These are phyloP conservation scores for Cercospora canescens DNA, from an alignment of 2,329 filamentous ascomycete genomes.

Conservation along the genomic window DNA sequence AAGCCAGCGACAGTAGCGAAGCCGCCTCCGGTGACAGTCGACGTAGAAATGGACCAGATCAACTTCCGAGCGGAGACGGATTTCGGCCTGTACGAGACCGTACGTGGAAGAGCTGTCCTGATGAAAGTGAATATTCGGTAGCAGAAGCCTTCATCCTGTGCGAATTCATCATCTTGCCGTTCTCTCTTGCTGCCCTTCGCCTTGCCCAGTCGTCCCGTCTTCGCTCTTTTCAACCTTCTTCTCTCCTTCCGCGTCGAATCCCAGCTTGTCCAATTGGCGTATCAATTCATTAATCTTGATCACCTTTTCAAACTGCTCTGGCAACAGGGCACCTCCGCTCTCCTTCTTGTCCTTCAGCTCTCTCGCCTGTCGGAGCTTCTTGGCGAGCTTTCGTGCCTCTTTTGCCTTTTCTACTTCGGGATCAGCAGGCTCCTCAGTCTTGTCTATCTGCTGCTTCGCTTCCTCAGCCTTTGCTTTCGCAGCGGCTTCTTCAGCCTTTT, in stretches of 20 bases:
- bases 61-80: conserved; percentile 45
- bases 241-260: conserved; percentile 79
- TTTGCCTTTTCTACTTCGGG: conserved; percentile 82
- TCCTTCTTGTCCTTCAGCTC: conserved; percentile 92
- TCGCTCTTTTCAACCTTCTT: conserved; percentile 35
- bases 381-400: conserved; percentile 85
- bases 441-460: conserved; percentile 25
- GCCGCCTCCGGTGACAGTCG: conserved; percentile 24
- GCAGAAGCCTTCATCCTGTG: not conserved
- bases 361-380: conserved; percentile 91
- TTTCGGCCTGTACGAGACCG: conserved; percentile 48
- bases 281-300: conserved; percentile 96
- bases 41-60: conserved; percentile 41
- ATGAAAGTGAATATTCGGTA: conserved; percentile 28
- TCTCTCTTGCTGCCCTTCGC: not conserved
- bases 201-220: not conserved
- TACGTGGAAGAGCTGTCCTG: conserved; percentile 28
- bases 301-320: conserved; percentile 95
- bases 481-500: conserved; percentile 66
- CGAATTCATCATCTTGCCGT: conserved; percentile 8
- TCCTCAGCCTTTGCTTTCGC: conserved; percentile 51
- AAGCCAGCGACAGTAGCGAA: not conserved
- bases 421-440: conserved; percentile 54
- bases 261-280: conserved; percentile 79
- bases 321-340: conserved; percentile 76